phyloP scores from a whole-genome alignment of 495 filamentous ascomycete species.

The Melanomma pulvis-pyrius region DNA sequence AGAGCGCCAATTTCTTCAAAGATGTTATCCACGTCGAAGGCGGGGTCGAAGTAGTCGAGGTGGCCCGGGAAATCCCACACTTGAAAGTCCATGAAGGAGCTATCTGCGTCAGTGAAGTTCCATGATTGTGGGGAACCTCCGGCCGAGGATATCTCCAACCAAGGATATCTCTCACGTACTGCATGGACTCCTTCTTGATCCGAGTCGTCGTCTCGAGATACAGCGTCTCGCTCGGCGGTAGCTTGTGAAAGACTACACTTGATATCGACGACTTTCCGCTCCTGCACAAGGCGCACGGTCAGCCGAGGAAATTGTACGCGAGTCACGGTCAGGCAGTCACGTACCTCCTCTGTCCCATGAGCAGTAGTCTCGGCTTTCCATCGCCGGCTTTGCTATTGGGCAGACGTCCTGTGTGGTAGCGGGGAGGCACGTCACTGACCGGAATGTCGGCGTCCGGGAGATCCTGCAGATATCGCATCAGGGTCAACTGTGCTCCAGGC shows the following conservation, averaged over 20 bases:
- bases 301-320: slow-evolving; percentile 28
- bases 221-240: slow-evolving; percentile 90
- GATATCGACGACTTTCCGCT: slow-evolving; percentile 98
- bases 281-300: slow-evolving; percentile 54
- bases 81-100: slow-evolving; percentile 98
- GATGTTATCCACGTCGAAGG: slow-evolving; percentile 86
- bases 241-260: slow-evolving; percentile 96
- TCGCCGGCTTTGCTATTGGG: slow-evolving; percentile 46
- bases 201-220: slow-evolving; percentile 92
- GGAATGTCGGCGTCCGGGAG: slow-evolving; percentile 41
- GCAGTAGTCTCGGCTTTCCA: slow-evolving; percentile 80
- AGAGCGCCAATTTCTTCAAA: slow-evolving; percentile 91
- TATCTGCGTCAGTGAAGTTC: slow-evolving; percentile 42
- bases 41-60: slow-evolving; percentile 81
- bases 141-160: background rate
- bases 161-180: slow-evolving; percentile 58
- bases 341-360: slow-evolving; percentile 96
- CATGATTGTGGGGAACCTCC: background rate
- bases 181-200: slow-evolving; percentile 90
- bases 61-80: slow-evolving; percentile 97
- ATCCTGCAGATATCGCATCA: slow-evolving; percentile 46
- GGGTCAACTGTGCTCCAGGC: slow-evolving; percentile 39
- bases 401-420: slow-evolving; percentile 44
- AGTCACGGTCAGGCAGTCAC: slow-evolving; percentile 19
- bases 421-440: slow-evolving; percentile 38